Percentiles rank a stretch among this genome's conserved stretches.
phyloP scores from a whole-genome alignment of 1,284 basidiomycete genomes.

The Fomitopsis palustris region DNA sequence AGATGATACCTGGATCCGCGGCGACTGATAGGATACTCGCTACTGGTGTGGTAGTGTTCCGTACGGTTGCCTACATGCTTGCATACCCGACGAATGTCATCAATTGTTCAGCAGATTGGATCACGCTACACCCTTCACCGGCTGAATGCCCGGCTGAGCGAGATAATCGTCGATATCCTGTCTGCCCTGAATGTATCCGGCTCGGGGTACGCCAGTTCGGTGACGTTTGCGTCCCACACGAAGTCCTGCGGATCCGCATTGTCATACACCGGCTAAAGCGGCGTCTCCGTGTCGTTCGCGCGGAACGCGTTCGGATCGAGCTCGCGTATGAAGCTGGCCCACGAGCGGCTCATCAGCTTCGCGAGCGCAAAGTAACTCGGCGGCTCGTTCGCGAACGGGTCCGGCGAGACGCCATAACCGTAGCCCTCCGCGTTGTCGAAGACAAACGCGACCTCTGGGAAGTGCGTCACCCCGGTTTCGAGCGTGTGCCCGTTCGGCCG shows the following conservation, averaged over 20 bases:
- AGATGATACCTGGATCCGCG: too few species aligned
- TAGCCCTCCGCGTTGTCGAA: not conserved
- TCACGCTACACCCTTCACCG: not conserved
- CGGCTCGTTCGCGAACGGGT: not conserved
- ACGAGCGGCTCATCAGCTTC: not conserved
- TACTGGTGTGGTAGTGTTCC: too few species aligned
- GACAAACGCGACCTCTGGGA: not conserved
- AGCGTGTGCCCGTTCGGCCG: not conserved
- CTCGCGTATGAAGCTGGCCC: constrained; percentile 1
- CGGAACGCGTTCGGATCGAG: not conserved
- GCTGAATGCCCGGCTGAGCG: not conserved
- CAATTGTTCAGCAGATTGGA: too few species aligned
- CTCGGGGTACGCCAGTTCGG: not conserved
- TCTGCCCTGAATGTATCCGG: not conserved
- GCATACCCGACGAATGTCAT: too few species aligned
- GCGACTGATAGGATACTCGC: too few species aligned
- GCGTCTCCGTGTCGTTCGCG: not conserved
- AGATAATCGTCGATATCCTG: not conserved
- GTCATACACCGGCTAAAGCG: not conserved
- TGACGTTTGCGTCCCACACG: not conserved
- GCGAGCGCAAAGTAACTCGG: not conserved
- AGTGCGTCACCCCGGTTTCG: not conserved
- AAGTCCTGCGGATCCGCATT: not conserved
- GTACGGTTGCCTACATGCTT: too few species aligned
- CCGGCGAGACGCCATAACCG: not conserved